These are phyloP conservation scores for Anthracocystis setariae DNA, from an alignment of 1,284 basidiomycete genomes.

Conservation along the genomic window DNA sequence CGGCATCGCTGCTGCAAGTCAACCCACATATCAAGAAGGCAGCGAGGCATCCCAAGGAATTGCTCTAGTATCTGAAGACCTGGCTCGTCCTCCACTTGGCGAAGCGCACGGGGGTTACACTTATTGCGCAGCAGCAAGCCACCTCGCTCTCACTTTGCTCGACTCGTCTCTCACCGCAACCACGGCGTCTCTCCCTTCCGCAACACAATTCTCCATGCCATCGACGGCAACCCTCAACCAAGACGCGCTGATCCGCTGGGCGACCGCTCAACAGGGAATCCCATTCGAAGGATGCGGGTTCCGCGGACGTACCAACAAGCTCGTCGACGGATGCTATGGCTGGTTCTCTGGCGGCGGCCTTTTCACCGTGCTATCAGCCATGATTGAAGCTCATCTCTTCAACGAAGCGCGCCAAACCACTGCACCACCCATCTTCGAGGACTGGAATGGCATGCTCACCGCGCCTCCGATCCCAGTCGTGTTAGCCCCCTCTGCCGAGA, in stretches of 20 bases:
- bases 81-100: slow-evolving; percentile 76
- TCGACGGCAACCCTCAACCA: slow-evolving; percentile 73
- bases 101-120: slow-evolving; percentile 99
- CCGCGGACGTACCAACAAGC: slow-evolving; percentile 91
- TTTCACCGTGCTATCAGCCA: slow-evolving; percentile 80
- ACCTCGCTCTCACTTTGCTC: slow-evolving; percentile 78
- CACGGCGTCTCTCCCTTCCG: background rate
- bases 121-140: slow-evolving; percentile 86
- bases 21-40: slow-evolving; percentile 71
- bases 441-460: slow-evolving; percentile 42
- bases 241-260: slow-evolving; percentile 80
- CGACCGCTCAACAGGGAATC: slow-evolving; percentile 84
- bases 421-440: slow-evolving; percentile 27
- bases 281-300: slow-evolving; percentile 90
- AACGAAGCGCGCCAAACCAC: slow-evolving; percentile 19
- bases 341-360: slow-evolving; percentile 94
- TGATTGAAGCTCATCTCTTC: slow-evolving; percentile 70
- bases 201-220: background rate
- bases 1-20: slow-evolving; percentile 86
- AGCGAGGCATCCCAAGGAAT: slow-evolving; percentile 28
- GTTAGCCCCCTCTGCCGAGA: slow-evolving; percentile 1
- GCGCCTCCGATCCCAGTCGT: slow-evolving; percentile 17
- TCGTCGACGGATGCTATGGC: slow-evolving; percentile 97
- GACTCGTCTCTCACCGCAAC: slow-evolving; percentile 3
- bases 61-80: slow-evolving; percentile 17